These are phyloP conservation scores for Bipolaris bicolor DNA, from an alignment of 2,329 filamentous ascomycete species.

Conservation along the genomic window DNA sequence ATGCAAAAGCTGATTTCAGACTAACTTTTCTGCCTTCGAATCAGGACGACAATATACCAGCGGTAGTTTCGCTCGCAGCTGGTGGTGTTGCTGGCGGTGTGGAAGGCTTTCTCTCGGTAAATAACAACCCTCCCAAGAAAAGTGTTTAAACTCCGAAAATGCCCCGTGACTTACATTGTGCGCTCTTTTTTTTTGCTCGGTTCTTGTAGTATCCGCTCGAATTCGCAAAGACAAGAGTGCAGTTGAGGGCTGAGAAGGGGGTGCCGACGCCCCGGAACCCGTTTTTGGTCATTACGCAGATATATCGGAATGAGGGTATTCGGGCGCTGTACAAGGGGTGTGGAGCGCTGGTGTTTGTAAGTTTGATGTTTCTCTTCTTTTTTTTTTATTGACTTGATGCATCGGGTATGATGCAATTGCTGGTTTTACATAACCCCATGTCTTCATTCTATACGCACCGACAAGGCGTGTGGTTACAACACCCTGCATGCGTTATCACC, in stretches of 20 bases:
- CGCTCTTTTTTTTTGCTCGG: neutral
- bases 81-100: conserved; percentile 50
- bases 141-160: no score
- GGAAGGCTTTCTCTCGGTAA: conserved; percentile 48
- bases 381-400: neutral
- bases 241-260: conserved; percentile 57
- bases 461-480: neutral
- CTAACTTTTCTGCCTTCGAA: neutral
- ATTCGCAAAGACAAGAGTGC: conserved; percentile 70
- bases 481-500: neutral
- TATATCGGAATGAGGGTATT: conserved; percentile 63
- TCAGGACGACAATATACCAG: conserved; percentile 47
- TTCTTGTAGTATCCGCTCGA: conserved; percentile 64
- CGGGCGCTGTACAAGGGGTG: conserved; percentile 68
- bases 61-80: conserved; percentile 47
- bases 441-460: neutral
- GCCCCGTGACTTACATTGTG: conserved; percentile 16
- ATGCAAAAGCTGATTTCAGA: no score
- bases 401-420: neutral
- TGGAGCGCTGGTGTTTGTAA: conserved; percentile 61
- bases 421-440: neutral
- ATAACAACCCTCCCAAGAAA: neutral
- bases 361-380: neutral
- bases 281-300: conserved; percentile 61
- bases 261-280: conserved; percentile 61